Evolutionary conservation across 1,284 basidiomycete species (phyloP), one percentile per base, ranked within the genome.

Genomic region (Ganoderma sinense): DNA sequence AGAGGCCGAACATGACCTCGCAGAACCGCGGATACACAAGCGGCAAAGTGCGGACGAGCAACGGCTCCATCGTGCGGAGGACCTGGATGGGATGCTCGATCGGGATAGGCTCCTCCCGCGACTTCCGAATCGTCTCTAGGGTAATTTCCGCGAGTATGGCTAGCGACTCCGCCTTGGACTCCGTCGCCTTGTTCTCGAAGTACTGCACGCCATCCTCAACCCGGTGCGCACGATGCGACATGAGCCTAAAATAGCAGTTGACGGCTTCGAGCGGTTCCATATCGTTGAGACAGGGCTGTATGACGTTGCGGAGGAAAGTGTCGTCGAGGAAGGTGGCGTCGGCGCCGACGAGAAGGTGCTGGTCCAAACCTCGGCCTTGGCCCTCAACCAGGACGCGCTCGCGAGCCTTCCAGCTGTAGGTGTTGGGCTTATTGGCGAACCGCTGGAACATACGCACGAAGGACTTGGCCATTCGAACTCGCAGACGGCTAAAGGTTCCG

Each of bases 271-370:
- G 62, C 2, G 73, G 65, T 1, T 67, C 39, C 73, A 74, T 74
- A 33, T 68, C 74, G 59, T 45, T 59, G 31, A 75, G 68, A 56
- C 74, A 75, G 3, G 71, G 74, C 29, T 67, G 53, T 23, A 75
- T 64, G 55, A 73, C 71, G 48, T 61, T 55, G 5, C 69, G 61
- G 20, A 75, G 68, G 62, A 75, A 72, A 5, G 59, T 60, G 65
- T 75, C 74, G 53, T 72, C 74, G 13, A 69, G 39, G 45, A 73
- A 69, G 0, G 68, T 71, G 23, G 65, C 60, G 55, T 75, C 74
- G 3, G 71, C 71, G 11, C 58, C 69, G 36, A 70, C 69, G 64
- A 74, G 67, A 39, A 71, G 64, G 43, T 71, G 70, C 29, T 70
- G 70, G 51, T 74, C 73, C 39, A 74, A 67, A 2, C 45, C 39